A percentile compares a stretch with the other conserved stretches of the same genome.
These are phyloP conservation scores for Termitomyces sp. DNA, from an alignment of 768 basidiomycete species.

Conservation along the genomic window DNA sequence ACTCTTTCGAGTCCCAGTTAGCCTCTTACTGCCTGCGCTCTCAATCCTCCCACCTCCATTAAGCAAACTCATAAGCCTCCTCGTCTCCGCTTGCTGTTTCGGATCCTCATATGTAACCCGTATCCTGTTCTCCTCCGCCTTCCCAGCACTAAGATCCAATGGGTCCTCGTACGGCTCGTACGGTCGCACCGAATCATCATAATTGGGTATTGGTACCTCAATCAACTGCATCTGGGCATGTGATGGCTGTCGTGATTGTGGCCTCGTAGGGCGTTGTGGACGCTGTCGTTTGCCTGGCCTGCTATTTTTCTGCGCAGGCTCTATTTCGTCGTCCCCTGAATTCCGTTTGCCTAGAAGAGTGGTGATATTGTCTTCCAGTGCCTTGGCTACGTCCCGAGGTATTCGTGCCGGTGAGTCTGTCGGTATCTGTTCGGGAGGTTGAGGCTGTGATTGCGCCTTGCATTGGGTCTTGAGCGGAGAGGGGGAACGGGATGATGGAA, in stretches of 20 bases:
- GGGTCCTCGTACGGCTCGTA: conserved; percentile 28
- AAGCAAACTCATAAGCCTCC: conserved; percentile 54
- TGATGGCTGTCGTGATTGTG: conserved; percentile 36
- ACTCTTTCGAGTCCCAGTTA: conserved; percentile 17
- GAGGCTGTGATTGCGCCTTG: conserved; percentile 10
- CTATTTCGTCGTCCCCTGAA: conserved; percentile 32
- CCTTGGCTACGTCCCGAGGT: conserved; percentile 48
- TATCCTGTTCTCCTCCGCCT: conserved; percentile 42
- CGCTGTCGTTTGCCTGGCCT: conserved; percentile 35
- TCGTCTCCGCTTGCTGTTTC: conserved; percentile 54
- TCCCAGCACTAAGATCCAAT: conserved; percentile 19
- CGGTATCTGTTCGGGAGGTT: conserved; percentile 16
- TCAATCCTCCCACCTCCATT: conserved; percentile 26
- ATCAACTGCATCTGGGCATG: conserved; percentile 23
- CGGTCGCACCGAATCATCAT: conserved; percentile 22
- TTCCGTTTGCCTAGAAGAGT: conserved; percentile 68
- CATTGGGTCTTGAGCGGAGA: conserved; percentile 49
- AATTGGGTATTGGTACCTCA: conserved; percentile 17
- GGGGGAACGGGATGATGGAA: conserved; percentile 61
- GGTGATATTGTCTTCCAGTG: conserved; percentile 66
- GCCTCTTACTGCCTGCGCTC: conserved; percentile 19
- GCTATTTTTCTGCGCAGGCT: conserved; percentile 14
- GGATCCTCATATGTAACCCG: conserved; percentile 71
- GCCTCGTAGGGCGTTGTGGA: conserved; percentile 34
- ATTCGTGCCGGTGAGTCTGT: conserved; percentile 43